A percentile compares a stretch with the other conserved stretches of the same genome.
Conservation (phyloP, 1,139 yeast species). For the Pichia sorboxylosa region DNA sequence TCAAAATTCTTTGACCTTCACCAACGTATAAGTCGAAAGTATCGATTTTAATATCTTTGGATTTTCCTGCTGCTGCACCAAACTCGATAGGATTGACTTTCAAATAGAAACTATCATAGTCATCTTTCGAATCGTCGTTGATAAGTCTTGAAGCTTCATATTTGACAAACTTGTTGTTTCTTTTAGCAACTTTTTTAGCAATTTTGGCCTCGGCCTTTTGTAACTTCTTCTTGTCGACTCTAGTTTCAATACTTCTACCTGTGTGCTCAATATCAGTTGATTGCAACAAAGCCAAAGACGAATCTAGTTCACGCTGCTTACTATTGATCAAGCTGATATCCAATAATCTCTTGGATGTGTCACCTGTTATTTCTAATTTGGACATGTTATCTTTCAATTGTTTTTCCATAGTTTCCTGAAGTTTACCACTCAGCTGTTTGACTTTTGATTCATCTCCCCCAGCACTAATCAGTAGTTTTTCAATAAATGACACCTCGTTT, state of each 20-base stretch:
- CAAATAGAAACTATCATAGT: conserved; percentile 88
- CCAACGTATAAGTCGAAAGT: conserved; percentile 91
- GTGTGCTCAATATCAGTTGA: conserved; percentile 84
- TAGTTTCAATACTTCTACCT: conserved; percentile 82
- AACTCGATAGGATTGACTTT: conserved; percentile 91
- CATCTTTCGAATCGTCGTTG: conserved; percentile 49
- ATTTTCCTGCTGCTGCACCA: conserved; percentile 84
- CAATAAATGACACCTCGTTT: conserved; percentile 55
- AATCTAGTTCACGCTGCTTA: conserved; percentile 61
- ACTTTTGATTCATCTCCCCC: conserved; percentile 61
- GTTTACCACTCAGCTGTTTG: conserved; percentile 31
- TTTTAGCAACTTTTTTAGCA: conserved; percentile 91
- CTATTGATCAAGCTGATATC: conserved; percentile 58
- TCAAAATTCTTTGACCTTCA: conserved; percentile 83
- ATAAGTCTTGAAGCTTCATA: conserved; percentile 90
- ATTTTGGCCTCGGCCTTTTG: conserved; percentile 96
- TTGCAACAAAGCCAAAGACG: conserved; percentile 60
- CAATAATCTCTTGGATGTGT: conserved; percentile 68
- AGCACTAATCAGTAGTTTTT: conserved; percentile 57
- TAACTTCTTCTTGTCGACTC: conserved; percentile 91
- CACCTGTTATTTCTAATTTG: conserved; percentile 53
- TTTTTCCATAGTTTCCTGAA: conserved; percentile 39
- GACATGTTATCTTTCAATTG: conserved; percentile 62
- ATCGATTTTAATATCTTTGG: conserved; percentile 88
- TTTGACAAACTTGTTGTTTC: conserved; percentile 75